Evolutionary conservation across 306 rosid species (phyloP).

Genomic region (Fagus sylvatica): DNA sequence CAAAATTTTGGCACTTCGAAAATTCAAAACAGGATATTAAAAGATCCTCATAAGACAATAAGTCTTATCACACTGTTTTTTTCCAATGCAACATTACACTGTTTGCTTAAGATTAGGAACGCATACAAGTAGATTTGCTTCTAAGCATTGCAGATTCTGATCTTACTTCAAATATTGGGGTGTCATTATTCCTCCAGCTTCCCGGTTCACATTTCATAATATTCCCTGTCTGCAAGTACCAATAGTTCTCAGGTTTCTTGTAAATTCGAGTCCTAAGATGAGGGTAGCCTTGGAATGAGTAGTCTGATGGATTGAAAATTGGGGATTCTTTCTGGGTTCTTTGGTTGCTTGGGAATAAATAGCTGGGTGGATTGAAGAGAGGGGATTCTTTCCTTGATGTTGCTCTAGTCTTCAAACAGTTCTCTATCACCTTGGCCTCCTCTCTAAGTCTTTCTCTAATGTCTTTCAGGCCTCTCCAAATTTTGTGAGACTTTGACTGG

Average conservation of each 20-base stretch:
- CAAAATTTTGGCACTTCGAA: background rate
- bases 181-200: conserved; percentile 35
- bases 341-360: conserved; percentile 25
- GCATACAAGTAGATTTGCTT: conserved; percentile 56
- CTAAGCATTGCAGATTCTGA: conserved; percentile 42
- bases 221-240: conserved; percentile 49
- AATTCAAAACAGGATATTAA: background rate
- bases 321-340: conserved; percentile 61
- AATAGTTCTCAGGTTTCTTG: conserved; percentile 38
- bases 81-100: conserved; percentile 2
- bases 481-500: conserved; percentile 42
- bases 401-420: conserved; percentile 55
- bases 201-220: conserved; percentile 31
- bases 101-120: conserved; percentile 28
- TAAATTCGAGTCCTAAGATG: conserved; percentile 47
- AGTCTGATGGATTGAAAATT: conserved; percentile 74
- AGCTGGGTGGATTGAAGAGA: conserved; percentile 32
- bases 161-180: conserved; percentile 65
- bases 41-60: background rate
- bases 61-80: conserved; percentile 5
- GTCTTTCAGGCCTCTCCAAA: conserved; percentile 45
- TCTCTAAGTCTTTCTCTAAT: conserved; percentile 71
- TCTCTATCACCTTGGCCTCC: conserved; percentile 81
- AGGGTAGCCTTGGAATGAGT: conserved; percentile 62
- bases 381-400: conserved; percentile 50